phyloP scores from a whole-genome alignment of 768 basidiomycete genomes.

The Russula foetens region DNA sequence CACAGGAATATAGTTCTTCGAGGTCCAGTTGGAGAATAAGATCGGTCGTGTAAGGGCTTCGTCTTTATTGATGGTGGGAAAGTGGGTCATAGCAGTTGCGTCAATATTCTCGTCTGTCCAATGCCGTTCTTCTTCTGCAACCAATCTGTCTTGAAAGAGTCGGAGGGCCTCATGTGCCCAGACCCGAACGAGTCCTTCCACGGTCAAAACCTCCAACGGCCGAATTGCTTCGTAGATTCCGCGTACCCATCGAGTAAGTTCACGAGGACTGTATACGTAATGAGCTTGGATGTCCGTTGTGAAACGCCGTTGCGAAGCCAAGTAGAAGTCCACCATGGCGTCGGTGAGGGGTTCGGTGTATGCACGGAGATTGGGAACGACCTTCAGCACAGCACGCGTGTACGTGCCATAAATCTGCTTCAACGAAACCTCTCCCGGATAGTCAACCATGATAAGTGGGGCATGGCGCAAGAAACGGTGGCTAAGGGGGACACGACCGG shows the following conservation, averaged over 20 bases:
- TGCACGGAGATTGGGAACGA: conserved; percentile 85
- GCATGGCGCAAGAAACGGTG: conserved; percentile 98
- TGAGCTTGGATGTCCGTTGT: conserved; percentile 97
- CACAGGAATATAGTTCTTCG: conserved; percentile 92
- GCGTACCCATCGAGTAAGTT: conserved; percentile 94
- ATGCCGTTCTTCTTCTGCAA: conserved; percentile 80
- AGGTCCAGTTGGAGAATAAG: conserved; percentile 98
- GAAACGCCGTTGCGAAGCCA: conserved; percentile 88
- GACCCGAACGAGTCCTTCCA: conserved; percentile 91
- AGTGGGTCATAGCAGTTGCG: conserved; percentile 72
- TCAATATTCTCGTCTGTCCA: conserved; percentile 98
- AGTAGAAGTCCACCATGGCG: conserved; percentile 95
- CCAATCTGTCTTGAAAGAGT: conserved; percentile 95
- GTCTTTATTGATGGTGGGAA: conserved; percentile 84
- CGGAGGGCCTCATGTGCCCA: conserved; percentile 98
- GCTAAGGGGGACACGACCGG: conserved; percentile 95
- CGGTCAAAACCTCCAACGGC: conserved; percentile 85
- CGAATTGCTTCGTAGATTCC: conserved; percentile 96
- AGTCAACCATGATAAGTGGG: conserved; percentile 97
- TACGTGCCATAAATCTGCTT: conserved; percentile 99
- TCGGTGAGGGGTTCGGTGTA: conserved; percentile 93
- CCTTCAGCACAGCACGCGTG: conserved; percentile 91
- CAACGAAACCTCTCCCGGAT: conserved; percentile 92
- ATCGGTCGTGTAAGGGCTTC: conserved; percentile 88
- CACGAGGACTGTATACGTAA: conserved; percentile 98